These are phyloP conservation scores for Scopulariopsis brevicaulis DNA, from an alignment of 2,329 filamentous ascomycete genomes.

Conservation along the genomic window DNA sequence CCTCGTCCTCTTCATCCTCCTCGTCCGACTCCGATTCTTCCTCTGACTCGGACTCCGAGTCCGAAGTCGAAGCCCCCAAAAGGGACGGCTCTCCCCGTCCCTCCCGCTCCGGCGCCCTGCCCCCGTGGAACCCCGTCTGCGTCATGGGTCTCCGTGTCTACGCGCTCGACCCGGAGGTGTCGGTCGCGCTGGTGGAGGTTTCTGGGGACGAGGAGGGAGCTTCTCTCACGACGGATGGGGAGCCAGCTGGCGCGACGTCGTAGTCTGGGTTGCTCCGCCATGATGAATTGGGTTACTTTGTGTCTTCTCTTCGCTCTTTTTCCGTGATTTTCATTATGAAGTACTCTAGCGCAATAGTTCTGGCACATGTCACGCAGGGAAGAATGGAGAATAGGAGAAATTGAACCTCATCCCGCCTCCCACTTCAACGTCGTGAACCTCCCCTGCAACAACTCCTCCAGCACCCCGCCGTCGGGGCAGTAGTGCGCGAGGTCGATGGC, in stretches of 20 bases:
- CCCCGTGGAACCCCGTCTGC: constrained; percentile 29
- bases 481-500: constrained; percentile 51
- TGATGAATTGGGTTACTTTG: not conserved
- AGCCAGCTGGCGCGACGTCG: constrained; percentile 17
- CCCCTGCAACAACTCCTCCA: constrained; percentile 31
- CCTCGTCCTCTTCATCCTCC: not conserved
- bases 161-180: constrained; percentile 20
- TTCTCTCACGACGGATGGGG: constrained; percentile 13
- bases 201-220: constrained; percentile 17
- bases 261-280: not conserved
- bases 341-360: not conserved
- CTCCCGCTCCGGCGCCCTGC: not conserved
- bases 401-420: not conserved
- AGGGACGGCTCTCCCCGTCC: not conserved
- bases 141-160: constrained; percentile 27
- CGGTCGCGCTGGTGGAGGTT: constrained; percentile 20
- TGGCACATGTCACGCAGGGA: no score
- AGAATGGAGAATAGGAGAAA: no score
- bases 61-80: constrained; percentile 7
- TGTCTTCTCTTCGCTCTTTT: not conserved
- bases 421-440: constrained; percentile 28
- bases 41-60: constrained; percentile 12
- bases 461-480: constrained; percentile 37
- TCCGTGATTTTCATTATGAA: not conserved
- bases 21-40: constrained; percentile 7